Evolutionary conservation across 371 early-diverging fungal species (phyloP), one percentile per base, ranked within the genome.

Genomic region (Mucor indicus): DNA sequence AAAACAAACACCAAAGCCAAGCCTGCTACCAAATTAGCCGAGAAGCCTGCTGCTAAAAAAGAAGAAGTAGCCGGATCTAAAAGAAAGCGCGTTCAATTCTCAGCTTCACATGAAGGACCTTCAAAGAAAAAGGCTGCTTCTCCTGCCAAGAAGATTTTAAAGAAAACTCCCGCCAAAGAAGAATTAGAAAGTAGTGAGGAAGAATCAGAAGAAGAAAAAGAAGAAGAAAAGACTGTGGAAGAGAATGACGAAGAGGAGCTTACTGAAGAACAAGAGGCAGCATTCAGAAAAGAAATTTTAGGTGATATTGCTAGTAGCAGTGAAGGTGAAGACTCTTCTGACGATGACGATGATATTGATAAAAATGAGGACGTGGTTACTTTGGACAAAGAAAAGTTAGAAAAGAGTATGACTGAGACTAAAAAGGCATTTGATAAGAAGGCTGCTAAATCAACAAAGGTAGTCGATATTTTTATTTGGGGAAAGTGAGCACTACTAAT

Each of bases 311-410:
- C 57, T 31, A 72, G 70, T 32, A 67, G 68, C 39, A 65, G 64
- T 21, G 77, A 74, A 16, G 67, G 50, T 31, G 72, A 75, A 50
- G 67, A 70, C 62, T 70, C 69, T 50, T 60, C 69, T 9, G 69
- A 71, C 21, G 62, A 60, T 2, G 54, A 58, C 20, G 51, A 23
- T 16, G 35, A 33, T 15, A 75, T 81, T 37, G 74, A 68, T 8
- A 64, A 49, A 39, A 69, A 75, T 52, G 76, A 77, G 48, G 69
- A 74, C 30, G 60, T 72, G 20, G 72, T 81, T 49, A 60, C 76
- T 31, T 59, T 77, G 43, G 66, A 54, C 39, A 47, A 47, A 35
- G 48, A 64, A 3, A 47, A 57, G 13, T 50, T 63, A 23, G 57
- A 76, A 7, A 54, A 74, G 23, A 68, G 65, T 41, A 70, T 67